Conservation (phyloP, 2,329 filamentous ascomycete genomes). For the Diplocarpon rosae region DNA sequence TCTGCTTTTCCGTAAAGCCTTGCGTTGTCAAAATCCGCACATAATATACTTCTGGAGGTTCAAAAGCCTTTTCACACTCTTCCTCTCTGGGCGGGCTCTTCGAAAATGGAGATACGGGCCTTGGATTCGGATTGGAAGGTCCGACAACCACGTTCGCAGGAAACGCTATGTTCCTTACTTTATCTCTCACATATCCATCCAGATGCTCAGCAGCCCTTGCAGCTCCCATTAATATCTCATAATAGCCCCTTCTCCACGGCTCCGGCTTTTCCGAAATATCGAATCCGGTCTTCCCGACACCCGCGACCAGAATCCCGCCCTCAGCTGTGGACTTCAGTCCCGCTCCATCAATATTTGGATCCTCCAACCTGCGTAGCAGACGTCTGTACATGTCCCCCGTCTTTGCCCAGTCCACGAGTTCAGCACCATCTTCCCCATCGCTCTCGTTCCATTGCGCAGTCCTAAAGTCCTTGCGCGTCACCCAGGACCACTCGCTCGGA, state of each 20-base stretch:
- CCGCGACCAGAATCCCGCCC: conserved; percentile 42
- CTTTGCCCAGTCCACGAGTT: conserved; percentile 49
- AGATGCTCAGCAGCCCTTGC: conserved; percentile 70
- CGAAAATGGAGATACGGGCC: conserved; percentile 56
- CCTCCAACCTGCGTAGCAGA: conserved; percentile 57
- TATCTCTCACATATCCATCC: conserved; percentile 68
- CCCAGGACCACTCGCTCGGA: conserved; percentile 69
- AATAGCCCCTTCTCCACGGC: conserved; percentile 79
- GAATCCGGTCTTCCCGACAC: conserved; percentile 36
- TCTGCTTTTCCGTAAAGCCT: conserved; percentile 70
- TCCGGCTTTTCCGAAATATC: conserved; percentile 52
- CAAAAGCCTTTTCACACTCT: conserved; percentile 60
- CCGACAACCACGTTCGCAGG: conserved; percentile 65
- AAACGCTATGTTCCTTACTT: conserved; percentile 52
- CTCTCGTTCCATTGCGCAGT: conserved; percentile 31
- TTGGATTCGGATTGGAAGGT: conserved; percentile 72
- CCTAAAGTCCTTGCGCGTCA: conserved; percentile 57
- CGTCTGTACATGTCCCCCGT: conserved; percentile 49
- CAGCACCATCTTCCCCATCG: conserved; percentile 10
- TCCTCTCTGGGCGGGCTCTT: conserved; percentile 58
- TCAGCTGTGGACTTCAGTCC: conserved; percentile 43
- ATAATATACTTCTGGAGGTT: conserved; percentile 66
- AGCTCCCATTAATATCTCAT: conserved; percentile 66
- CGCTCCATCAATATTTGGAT: conserved; percentile 55
- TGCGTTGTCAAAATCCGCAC: conserved; percentile 69